Percentiles rank a stretch among this genome's conserved stretches.
phyloP scores from a whole-genome alignment of 192 early-diverging fungal genomes.

The Funneliformis geosporum region DNA sequence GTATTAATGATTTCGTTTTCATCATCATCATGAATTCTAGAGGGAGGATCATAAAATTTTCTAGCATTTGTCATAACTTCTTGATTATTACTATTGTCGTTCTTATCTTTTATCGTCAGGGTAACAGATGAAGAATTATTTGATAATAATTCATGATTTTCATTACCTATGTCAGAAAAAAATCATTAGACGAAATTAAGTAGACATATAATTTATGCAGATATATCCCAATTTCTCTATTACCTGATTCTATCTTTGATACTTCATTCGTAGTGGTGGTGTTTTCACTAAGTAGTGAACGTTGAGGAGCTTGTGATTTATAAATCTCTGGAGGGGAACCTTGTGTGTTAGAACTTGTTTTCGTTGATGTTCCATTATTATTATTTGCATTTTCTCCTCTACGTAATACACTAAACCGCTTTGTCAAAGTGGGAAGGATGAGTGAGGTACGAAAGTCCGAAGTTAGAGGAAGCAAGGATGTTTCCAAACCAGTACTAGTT shows the following conservation, averaged over 20 bases:
- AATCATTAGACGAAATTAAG: too few species aligned
- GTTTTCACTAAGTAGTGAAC: not conserved
- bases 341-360: too few species aligned
- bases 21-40: not conserved
- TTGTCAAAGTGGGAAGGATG: slow-evolving; percentile 13
- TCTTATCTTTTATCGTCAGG: too few species aligned
- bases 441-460: slow-evolving; percentile 23
- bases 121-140: too few species aligned
- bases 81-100: not conserved
- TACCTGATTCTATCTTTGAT: not conserved
- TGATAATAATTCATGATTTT: too few species aligned
- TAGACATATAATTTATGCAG: too few species aligned
- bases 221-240: not conserved
- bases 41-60: not conserved
- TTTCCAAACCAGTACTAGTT: not conserved
- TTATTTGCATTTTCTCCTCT: slow-evolving; percentile 7
- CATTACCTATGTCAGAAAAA: too few species aligned
- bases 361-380: not conserved
- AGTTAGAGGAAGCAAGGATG: not conserved
- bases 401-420: slow-evolving; percentile 13
- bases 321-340: too few species aligned
- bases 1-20: not conserved
- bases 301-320: not conserved
- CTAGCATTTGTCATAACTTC: not conserved
- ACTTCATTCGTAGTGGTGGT: not conserved